These are phyloP conservation scores for Backusella tarrabulga DNA, from an alignment of 192 early-diverging fungal genomes.

Conservation along the genomic window DNA sequence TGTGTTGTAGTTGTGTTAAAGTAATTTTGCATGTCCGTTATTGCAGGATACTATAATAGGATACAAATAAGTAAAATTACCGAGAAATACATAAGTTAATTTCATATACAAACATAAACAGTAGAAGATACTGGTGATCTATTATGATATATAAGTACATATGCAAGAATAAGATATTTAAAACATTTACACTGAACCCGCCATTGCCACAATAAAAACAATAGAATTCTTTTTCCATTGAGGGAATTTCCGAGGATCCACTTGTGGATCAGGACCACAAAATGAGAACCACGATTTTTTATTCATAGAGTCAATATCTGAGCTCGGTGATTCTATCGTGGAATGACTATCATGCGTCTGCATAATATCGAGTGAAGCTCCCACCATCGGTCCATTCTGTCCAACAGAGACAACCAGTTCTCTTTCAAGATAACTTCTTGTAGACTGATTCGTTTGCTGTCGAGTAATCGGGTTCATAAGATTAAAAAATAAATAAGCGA, in stretches of 20 bases:
- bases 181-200: conserved; percentile 7
- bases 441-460: background rate
- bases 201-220: conserved; percentile 9
- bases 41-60: conserved; percentile 24
- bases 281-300: background rate
- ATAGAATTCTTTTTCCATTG: conserved; percentile 10
- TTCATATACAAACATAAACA: conserved; percentile 17
- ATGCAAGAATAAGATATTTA: too few species aligned
- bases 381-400: background rate
- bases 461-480: background rate
- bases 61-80: background rate
- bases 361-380: background rate
- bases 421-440: conserved; percentile 8
- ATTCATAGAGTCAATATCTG: background rate
- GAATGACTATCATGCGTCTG: background rate
- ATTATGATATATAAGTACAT: background rate
- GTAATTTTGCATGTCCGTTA: conserved; percentile 24
- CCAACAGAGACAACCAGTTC: conserved; percentile 3
- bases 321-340: background rate
- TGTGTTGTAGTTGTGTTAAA: conserved; percentile 25
- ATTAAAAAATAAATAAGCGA: background rate
- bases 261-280: background rate
- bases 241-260: conserved; percentile 1
- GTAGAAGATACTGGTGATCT: conserved; percentile 25
- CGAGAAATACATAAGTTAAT: background rate